Evolutionary conservation across 495 filamentous ascomycete genomes (phyloP).

Genomic region (Daldinia caldariorum): DNA sequence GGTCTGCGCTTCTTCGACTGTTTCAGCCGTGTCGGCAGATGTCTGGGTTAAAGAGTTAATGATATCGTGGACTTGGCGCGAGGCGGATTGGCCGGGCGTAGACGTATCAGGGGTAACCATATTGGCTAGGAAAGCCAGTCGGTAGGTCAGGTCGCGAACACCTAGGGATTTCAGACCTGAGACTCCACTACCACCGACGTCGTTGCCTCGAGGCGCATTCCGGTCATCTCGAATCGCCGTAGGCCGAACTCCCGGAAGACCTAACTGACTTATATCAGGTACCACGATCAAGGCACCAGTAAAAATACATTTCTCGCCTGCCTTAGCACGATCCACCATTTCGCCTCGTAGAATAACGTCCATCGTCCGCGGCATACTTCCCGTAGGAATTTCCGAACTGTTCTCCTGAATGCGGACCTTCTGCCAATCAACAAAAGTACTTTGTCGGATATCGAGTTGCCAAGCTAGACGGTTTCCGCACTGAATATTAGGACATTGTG

Average conservation of each 20-base stretch:
- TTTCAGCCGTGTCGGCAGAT: constrained; percentile 66
- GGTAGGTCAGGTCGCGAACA: constrained; percentile 94
- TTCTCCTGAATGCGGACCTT: constrained; percentile 98
- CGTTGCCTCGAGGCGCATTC: constrained; percentile 74
- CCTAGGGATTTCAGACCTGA: constrained; percentile 90
- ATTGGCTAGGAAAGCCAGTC: constrained; percentile 95
- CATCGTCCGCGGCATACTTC: constrained; percentile 98
- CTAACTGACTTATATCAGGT: constrained; percentile 94
- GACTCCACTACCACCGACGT: constrained; percentile 84
- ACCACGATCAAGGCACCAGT: constrained; percentile 96
- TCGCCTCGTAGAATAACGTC: constrained; percentile 98
- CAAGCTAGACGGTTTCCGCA: constrained; percentile 91
- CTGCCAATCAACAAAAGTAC: constrained; percentile 99
- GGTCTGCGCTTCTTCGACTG: constrained; percentile 86
- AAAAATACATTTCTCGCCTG: constrained; percentile 97
- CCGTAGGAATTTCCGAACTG: constrained; percentile 96
- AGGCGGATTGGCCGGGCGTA: constrained; percentile 67
- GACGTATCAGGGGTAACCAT: constrained; percentile 95
- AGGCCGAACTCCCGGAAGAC: constrained; percentile 84
- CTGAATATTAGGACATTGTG: constrained; percentile 91
- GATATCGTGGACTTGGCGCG: constrained; percentile 68
- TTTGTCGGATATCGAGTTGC: constrained; percentile 95
- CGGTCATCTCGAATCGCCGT: constrained; percentile 86
- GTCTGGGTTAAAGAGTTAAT: constrained; percentile 82
- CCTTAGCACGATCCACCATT: constrained; percentile 96